Evolutionary conservation across 208 protist genomes (phyloP).

Genomic region (Acanthamoeba castellanii): DNA sequence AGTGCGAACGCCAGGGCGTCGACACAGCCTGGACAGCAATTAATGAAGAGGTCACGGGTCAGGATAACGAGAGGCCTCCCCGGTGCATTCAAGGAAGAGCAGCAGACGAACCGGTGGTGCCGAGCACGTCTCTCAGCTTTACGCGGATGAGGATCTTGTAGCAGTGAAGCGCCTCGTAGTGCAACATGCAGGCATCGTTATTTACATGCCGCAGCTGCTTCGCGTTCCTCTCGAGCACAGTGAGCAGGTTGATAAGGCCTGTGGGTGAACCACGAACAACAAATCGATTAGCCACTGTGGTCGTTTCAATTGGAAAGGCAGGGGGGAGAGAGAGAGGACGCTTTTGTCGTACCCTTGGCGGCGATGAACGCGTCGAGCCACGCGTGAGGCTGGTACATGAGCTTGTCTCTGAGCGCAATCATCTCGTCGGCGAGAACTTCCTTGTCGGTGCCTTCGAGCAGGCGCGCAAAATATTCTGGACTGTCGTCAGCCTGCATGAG

Average conservation of each 20-base stretch:
- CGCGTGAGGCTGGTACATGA: conserved; percentile 28
- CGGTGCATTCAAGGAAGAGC: neutral
- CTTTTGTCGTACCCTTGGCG: conserved; percentile 1
- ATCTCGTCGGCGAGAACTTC: neutral
- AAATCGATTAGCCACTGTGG: neutral
- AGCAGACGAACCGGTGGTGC: neutral
- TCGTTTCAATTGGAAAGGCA: neutral
- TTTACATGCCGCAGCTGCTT: conserved; percentile 47
- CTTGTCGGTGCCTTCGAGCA: conserved; percentile 36
- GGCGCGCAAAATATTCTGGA: conserved; percentile 9
- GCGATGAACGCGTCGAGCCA: conserved; percentile 47
- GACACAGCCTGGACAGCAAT: neutral
- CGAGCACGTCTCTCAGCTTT: conserved; percentile 37
- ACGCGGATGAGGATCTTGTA: conserved; percentile 52
- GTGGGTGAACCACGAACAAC: neutral
- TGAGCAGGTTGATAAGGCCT: conserved; percentile 46
- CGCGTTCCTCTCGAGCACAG: conserved; percentile 33
- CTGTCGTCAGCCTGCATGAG: conserved; percentile 18
- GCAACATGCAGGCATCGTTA: neutral
- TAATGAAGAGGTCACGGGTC: neutral
- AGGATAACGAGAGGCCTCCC: neutral
- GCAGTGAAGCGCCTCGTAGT: conserved; percentile 62
- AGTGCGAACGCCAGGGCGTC: conserved; percentile 37
- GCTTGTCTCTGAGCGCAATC: conserved; percentile 19
- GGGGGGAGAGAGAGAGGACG: neutral